Evolutionary conservation across 2,329 filamentous ascomycete species (phyloP), one percentile per base, ranked within the genome.

Genomic region (Colletotrichum trifolii): DNA sequence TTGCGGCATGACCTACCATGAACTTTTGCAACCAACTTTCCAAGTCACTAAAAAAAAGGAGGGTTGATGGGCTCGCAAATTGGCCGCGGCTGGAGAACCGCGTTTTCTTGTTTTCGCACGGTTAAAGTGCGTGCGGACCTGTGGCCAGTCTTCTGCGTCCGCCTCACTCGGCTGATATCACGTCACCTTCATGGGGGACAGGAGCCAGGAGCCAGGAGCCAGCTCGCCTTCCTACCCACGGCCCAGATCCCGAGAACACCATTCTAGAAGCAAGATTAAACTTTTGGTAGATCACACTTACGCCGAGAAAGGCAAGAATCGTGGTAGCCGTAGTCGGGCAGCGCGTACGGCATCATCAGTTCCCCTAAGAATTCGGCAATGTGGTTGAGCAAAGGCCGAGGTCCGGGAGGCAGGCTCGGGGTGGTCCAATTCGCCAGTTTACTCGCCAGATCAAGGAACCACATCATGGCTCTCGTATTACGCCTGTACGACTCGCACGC

Each of bases 201-300:
- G 11, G 35, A 46, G 50, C 6, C 39, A 54, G 25, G 10, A 10
- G 36, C 34, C 10, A 40, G 54, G 57, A 60, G 54, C 36, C 60
- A 63, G 60, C 25, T 45, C 52, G 8, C 52, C 38, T 11, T 36
- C 8, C 35, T 39, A 10, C 38, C 48, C 13, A 6, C 11, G 13
- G 35, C 33, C 38, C 35, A 12, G 38, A 35, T 47, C 57, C 50
- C 39, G 35, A 65, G 50, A 52, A 55, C 48, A 40, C 52, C 46
- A 34, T 64, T 65, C 57, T 65, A 62, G 57, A 65, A 65, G 58
- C 45, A 54, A 36, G 43, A 40, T 46, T 42, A 50, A 55, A 61
- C 50, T 55, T 45, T 61, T 5, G 17, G 57, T 35, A 52, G 50
- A 62, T 65, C 57, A 62, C 40, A 55, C 57, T 42, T 34, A 10